Evolutionary conservation across 2,329 filamentous ascomycete species (phyloP).

Genomic region (Ascomycota sp.): DNA sequence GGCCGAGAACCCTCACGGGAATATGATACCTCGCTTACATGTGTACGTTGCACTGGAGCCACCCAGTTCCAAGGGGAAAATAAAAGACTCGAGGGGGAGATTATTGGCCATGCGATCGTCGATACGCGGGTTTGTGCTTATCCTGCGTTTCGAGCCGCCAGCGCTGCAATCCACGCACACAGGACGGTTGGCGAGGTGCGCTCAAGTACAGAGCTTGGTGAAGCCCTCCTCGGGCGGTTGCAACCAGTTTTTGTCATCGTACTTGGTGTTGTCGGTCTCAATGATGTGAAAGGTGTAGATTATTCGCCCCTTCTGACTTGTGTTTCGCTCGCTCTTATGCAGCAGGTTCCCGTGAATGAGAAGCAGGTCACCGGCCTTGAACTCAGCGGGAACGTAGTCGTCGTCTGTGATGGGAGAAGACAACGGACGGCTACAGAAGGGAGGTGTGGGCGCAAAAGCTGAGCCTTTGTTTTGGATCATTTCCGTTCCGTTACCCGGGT

Average conservation of each 20-base stretch:
- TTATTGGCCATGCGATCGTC: too few relatives aligned
- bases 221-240: constrained; percentile 68
- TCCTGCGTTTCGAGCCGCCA: too few relatives aligned
- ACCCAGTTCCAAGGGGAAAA: too few relatives aligned
- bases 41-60: too few relatives aligned
- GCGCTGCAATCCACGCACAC: too few relatives aligned
- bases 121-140: too few relatives aligned
- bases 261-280: constrained; percentile 49
- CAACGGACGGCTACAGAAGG: constrained; percentile 23
- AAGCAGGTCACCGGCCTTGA: constrained; percentile 75
- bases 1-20: constrained; percentile 2
- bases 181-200: too few relatives aligned
- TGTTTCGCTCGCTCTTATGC: constrained; percentile 90
- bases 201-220: constrained; percentile 30
- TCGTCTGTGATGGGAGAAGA: constrained; percentile 13
- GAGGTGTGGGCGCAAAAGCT: constrained; percentile 25
- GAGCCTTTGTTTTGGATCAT: constrained; percentile 44
- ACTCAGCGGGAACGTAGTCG: constrained; percentile 59
- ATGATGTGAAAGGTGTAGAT: constrained; percentile 98
- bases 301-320: constrained; percentile 63
- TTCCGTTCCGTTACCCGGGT: constrained; percentile 34
- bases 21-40: background rate
- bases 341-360: constrained; percentile 87
- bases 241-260: constrained; percentile 82
- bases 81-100: too few relatives aligned